Base-by-base conservation (phyloP, 371 early-diverging fungal species). In the Rhizopus stolonifer region DNA sequence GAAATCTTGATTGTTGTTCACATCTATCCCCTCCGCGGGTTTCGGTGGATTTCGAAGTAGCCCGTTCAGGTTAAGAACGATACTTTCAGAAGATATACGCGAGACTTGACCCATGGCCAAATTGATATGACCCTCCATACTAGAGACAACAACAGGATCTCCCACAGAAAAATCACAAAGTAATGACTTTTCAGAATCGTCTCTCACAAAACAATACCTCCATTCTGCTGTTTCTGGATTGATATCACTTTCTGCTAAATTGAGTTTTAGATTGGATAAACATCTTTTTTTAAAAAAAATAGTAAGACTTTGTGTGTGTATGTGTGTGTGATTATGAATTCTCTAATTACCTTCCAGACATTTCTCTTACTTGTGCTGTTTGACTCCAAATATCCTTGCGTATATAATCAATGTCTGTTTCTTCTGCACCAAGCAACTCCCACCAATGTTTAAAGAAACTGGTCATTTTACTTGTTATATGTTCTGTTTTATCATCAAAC, bases 311-410 rank as follows among this genome's bases (percentile, higher is more conserved):
- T n/a, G n/a, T n/a, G n/a, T n/a, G n/a, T n/a, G n/a, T n/a, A n/a
- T n/a, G n/a, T n/a, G n/a, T n/a, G n/a, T n/a, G n/a, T n/a, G n/a
- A n/a, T n/a, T n/a, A n/a, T n/a, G n/a, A n/a, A n/a, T n/a, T n/a
- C n/a, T n/a, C n/a, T n/a, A 52, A 56, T 46, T 62, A 69, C 65
- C 39, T 56, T 24, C 76, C 76, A 4, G 40, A 19, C 36, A 56
- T 34, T 48, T 71, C 70, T 22, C 64, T 49, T 11, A 81, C 75
- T 2, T 64, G 64, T 0, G 81, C 74, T 9, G 66, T 52, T 56
- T 87, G 61, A 11, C 78, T 83, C 96, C 96, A 96, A 10, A 95
- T 85, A 61, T 94, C 90, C 25, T 81, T 82, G 18, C 87, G 81
- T 14, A 79, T 69, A 29, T 79, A 72, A 45, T 81, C 69, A 34